These are phyloP conservation scores for Metarhizium sp. DNA, from an alignment of 2,329 filamentous ascomycete species.

Conservation along the genomic window DNA sequence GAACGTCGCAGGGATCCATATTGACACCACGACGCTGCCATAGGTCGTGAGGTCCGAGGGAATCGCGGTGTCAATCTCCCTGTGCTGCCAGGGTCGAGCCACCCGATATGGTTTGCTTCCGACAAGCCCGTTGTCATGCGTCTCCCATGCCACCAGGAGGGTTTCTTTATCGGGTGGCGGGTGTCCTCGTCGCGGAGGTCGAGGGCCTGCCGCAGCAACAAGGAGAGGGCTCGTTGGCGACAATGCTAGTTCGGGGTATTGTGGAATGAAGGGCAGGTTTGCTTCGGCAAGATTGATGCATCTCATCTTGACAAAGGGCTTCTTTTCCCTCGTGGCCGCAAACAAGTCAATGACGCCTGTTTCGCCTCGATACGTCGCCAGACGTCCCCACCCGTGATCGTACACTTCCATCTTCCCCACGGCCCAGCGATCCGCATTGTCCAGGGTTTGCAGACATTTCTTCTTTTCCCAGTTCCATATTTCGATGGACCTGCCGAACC, in stretches of 20 bases:
- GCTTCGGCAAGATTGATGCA: slow-evolving; percentile 25
- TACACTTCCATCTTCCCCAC: slow-evolving; percentile 25
- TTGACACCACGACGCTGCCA: slow-evolving; percentile 27
- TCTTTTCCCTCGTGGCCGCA: slow-evolving; percentile 21
- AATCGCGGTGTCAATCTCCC: slow-evolving; percentile 29
- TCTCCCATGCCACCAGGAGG: slow-evolving; percentile 30
- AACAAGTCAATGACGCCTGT: slow-evolving; percentile 24
- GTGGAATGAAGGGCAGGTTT: slow-evolving; percentile 25
- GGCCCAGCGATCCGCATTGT: slow-evolving; percentile 28
- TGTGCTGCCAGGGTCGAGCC: slow-evolving; percentile 26
- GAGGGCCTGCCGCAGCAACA: slow-evolving; percentile 27
- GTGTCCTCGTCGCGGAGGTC: slow-evolving; percentile 26
- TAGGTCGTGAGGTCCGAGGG: slow-evolving; percentile 27
- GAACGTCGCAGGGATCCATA: slow-evolving; percentile 31
- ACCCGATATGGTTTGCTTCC: slow-evolving; percentile 25
- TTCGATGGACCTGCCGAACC: slow-evolving; percentile 29
- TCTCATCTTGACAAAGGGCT: slow-evolving; percentile 25
- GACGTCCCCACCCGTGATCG: slow-evolving; percentile 21
- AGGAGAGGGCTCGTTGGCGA: slow-evolving; percentile 29
- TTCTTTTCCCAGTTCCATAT: slow-evolving; percentile 30
- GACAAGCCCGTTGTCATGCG: slow-evolving; percentile 15
- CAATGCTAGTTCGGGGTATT: slow-evolving; percentile 30
- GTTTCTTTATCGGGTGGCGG: slow-evolving; percentile 28
- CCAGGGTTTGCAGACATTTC: slow-evolving; percentile 29
- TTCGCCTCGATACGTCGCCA: slow-evolving; percentile 26